These are phyloP conservation scores for Penicillium canescens DNA, from an alignment of 495 filamentous ascomycete genomes.

Conservation along the genomic window DNA sequence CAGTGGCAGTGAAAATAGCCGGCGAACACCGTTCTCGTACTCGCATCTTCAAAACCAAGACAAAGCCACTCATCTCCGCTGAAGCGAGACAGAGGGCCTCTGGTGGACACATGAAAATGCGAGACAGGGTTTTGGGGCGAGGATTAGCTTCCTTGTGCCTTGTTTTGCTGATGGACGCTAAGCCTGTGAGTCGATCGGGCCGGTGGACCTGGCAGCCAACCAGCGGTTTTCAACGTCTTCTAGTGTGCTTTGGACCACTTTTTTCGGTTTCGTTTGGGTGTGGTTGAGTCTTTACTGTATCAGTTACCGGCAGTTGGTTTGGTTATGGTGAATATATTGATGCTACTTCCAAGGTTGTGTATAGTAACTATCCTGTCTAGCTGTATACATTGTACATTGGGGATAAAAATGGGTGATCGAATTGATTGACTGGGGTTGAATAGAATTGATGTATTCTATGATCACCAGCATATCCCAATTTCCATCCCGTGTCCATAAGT, in stretches of 20 bases:
- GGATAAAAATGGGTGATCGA: no score
- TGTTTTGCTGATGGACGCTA: slow-evolving; percentile 18
- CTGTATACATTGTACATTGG: no score
- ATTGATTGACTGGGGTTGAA: no score
- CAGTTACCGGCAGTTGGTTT: no score
- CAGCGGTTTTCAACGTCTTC: not conserved
- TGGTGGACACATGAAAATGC: slow-evolving; percentile 12
- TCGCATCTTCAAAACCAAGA: not conserved
- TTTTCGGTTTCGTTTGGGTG: no score
- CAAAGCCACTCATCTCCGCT: slow-evolving; percentile 15
- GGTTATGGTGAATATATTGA: no score
- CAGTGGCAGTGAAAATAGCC: no score
- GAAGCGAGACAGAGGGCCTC: slow-evolving; percentile 12
- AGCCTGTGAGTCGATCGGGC: no score
- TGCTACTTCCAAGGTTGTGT: no score
- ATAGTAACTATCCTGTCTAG: no score
- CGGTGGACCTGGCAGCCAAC: not conserved
- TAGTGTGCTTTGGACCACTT: not conserved
- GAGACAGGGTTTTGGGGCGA: slow-evolving; percentile 13
- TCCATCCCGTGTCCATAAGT: not conserved
- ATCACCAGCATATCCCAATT: not conserved
- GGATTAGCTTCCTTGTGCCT: slow-evolving; percentile 20
- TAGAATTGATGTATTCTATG: not conserved
- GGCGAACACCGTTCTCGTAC: no score
- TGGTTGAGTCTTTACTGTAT: no score